Evolutionary conservation across 2,329 filamentous ascomycete genomes (phyloP).

Genomic region (Phyllosticta paracitricarpa): DNA sequence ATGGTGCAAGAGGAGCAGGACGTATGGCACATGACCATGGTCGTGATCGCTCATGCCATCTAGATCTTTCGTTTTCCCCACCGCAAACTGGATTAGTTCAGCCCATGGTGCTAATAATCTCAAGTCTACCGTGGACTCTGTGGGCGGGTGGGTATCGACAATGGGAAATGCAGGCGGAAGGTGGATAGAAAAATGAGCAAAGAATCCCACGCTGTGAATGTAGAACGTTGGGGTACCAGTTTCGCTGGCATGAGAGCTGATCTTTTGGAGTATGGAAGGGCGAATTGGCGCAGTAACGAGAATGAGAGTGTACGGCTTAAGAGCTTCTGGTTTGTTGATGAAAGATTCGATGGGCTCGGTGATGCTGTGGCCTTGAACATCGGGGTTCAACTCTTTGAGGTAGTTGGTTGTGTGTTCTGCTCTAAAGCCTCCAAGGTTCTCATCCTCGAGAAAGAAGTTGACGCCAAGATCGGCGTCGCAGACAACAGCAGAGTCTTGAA

Average conservation of each 20-base stretch:
- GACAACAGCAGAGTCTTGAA: slow-evolving; percentile 73
- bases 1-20: slow-evolving; percentile 73
- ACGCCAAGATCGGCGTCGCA: slow-evolving; percentile 76
- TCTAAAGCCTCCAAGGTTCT: slow-evolving; percentile 63
- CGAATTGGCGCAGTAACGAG: slow-evolving; percentile 51
- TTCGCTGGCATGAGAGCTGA: slow-evolving; percentile 42
- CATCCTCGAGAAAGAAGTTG: slow-evolving; percentile 90
- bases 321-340: slow-evolving; percentile 28
- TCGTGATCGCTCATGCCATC: slow-evolving; percentile 64
- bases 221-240: slow-evolving; percentile 66
- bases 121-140: slow-evolving; percentile 74
- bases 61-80: slow-evolving; percentile 57
- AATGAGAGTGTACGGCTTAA: slow-evolving; percentile 48
- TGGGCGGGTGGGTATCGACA: slow-evolving; percentile 90
- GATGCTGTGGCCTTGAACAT: slow-evolving; percentile 68
- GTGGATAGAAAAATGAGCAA: slow-evolving; percentile 74
- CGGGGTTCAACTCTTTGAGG: slow-evolving; percentile 81
- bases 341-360: slow-evolving; percentile 41
- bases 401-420: slow-evolving; percentile 69
- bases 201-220: slow-evolving; percentile 84
- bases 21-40: slow-evolving; percentile 85
- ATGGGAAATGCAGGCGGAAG: slow-evolving; percentile 77
- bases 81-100: slow-evolving; percentile 60
- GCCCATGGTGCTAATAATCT: slow-evolving; percentile 79
- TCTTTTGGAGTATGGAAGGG: slow-evolving; percentile 38